These are phyloP conservation scores for Fusarium tanahbumbuense DNA, from an alignment of 2,329 filamentous ascomycete species.

Conservation along the genomic window DNA sequence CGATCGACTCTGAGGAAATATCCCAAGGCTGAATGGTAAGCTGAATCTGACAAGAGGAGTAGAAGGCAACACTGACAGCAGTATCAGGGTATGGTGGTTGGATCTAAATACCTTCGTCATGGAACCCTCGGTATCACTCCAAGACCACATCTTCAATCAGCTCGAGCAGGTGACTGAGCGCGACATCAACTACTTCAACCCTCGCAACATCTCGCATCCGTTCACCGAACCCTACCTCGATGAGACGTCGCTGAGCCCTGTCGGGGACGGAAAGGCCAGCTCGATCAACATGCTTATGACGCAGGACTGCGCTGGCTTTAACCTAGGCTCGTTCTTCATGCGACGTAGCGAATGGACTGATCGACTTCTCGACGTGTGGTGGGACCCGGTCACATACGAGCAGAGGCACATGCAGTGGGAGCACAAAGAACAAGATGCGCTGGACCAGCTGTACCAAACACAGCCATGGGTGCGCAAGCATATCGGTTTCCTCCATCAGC, in stretches of 20 bases:
- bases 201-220: constrained; percentile 91
- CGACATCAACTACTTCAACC: constrained; percentile 97
- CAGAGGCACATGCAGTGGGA: constrained; percentile 99
- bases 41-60: constrained; percentile 17
- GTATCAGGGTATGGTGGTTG: constrained; percentile 99
- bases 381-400: constrained; percentile 97
- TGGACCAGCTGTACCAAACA: constrained; percentile 90
- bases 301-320: constrained; percentile 96
- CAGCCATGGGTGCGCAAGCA: constrained; percentile 94
- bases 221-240: constrained; percentile 81
- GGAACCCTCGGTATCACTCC: constrained; percentile 91
- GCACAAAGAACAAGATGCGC: constrained; percentile 96
- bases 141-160: constrained; percentile 88
- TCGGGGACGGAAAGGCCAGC: constrained; percentile 79
- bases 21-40: constrained; percentile 94
- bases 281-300: constrained; percentile 91
- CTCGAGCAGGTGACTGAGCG: constrained; percentile 83
- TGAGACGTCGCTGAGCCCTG: constrained; percentile 73
- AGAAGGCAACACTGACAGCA: constrained; percentile 26
- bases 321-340: constrained; percentile 94
- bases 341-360: constrained; percentile 89
- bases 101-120: constrained; percentile 98
- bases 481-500: constrained; percentile 88
- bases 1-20: constrained; percentile 91
- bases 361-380: constrained; percentile 93